Percentiles rank a stretch among this genome's conserved stretches.
Conservation (phyloP, 306 rosid genomes). For the Cucurbita ficifolia region DNA sequence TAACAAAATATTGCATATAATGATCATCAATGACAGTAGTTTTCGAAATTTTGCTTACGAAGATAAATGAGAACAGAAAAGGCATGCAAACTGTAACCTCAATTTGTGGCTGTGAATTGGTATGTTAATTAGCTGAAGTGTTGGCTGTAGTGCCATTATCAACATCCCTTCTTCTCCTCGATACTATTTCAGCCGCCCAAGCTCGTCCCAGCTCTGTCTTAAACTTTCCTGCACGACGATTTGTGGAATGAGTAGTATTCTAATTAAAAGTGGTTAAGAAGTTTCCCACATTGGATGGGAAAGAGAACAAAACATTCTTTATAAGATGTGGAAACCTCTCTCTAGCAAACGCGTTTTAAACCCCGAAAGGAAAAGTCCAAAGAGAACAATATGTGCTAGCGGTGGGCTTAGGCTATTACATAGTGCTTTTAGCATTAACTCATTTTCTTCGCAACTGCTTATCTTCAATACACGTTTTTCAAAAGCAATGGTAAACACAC, state of each 20-base stretch:
- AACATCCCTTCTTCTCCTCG: constrained; percentile 36
- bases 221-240: constrained; percentile 53
- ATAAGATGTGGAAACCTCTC: too few species aligned
- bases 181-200: constrained; percentile 74
- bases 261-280: not conserved
- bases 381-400: too few species aligned
- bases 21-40: not conserved
- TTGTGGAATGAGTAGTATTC: not conserved
- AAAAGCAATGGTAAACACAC: not conserved
- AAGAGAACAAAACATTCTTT: too few species aligned
- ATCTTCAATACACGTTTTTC: not conserved
- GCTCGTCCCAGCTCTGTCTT: constrained; percentile 80
- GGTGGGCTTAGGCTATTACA: too few species aligned
- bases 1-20: not conserved
- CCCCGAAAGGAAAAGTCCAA: too few species aligned
- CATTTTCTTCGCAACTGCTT: not conserved
- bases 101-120: not conserved
- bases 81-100: not conserved
- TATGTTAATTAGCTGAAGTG: not conserved
- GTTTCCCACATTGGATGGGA: not conserved
- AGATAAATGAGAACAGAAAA: not conserved
- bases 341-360: too few species aligned
- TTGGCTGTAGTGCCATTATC: not conserved
- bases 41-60: not conserved
- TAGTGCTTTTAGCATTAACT: not conserved